These are phyloP conservation scores for Quercus gilva DNA, from an alignment of 306 rosid species.

Conservation along the genomic window DNA sequence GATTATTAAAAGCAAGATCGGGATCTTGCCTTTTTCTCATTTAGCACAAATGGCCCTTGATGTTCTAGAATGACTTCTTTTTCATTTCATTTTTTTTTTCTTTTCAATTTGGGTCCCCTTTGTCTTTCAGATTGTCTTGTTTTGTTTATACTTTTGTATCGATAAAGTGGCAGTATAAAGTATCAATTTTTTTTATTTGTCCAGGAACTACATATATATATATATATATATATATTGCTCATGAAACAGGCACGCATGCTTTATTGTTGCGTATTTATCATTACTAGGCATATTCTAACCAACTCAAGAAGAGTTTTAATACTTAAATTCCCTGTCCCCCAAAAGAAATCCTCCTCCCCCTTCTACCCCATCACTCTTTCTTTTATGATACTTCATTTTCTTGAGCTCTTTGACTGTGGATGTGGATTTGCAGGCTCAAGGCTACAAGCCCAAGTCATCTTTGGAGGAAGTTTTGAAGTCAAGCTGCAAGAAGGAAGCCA, in stretches of 20 bases:
- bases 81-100: background rate
- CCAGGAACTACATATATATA: background rate
- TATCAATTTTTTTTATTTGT: background rate
- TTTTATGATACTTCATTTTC: constrained; percentile 15
- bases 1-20: too few relatives aligned
- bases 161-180: background rate
- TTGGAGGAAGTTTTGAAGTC: constrained; percentile 71
- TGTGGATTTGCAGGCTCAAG: constrained; percentile 60
- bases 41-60: background rate
- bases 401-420: background rate
- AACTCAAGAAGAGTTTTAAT: background rate
- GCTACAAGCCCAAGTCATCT: constrained; percentile 49
- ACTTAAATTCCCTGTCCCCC: background rate
- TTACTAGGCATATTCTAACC: background rate
- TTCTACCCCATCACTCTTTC: background rate
- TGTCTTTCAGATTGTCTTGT: background rate
- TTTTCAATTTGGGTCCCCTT: background rate
- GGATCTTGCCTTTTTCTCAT: too few relatives aligned
- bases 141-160: background rate
- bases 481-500: constrained; percentile 54
- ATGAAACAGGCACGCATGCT: background rate
- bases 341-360: background rate
- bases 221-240: background rate
- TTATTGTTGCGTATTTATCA: background rate
- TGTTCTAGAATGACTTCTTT: background rate